Evolutionary conservation across 345 rosid genomes (phyloP), one percentile per base, ranked within the genome.

Genomic region (Rhodamnia rubescens): DNA sequence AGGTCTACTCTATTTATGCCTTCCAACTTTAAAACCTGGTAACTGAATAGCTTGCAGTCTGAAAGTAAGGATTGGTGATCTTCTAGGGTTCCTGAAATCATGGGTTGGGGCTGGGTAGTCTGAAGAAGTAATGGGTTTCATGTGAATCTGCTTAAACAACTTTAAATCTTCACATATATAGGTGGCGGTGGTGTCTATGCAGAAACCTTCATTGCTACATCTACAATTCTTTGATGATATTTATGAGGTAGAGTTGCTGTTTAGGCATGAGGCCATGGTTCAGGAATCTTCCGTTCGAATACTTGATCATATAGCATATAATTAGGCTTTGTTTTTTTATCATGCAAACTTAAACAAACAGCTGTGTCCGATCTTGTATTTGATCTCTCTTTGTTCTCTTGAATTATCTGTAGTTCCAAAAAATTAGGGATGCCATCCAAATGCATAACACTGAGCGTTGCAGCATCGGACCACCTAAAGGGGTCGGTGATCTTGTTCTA

Each of bases 361-460:
- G n/a, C 59, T 24, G 6, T 16, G 6, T 82, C 49, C 0, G 16
- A 83, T 85, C 36, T 75, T 58, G 22, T 75, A 21, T 85, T 21
- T 27, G 24, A 24, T 53, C 51, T 32, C 49, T 11, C 51, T 32
- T 24, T 83, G 53, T 83, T 80, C 15, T 85, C 27, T 26, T 32
- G 40, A 85, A 85, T 61, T 64, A 24, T 59, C 42, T 89, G 91
- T 96, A 96, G 99, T 95, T 96, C 87, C 98, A 94, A 87, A 96
- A 95, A 89, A 93, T 96, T 84, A 96, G 93, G 91, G 98, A 93
- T 85, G 98, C 95, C 3, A 95, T 95, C 57, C 84, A 87, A 91
- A 87, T 83, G 87, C 99, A 96, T 91, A 92, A 89, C 85, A 92
- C 94, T 2, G 92, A 84, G 9, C 94, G 90, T 54, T 89, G 92